A percentile compares a stretch with the other conserved stretches of the same genome.
These are phyloP conservation scores for Tulasnella sp. DNA, from an alignment of 768 basidiomycete species.

Conservation along the genomic window DNA sequence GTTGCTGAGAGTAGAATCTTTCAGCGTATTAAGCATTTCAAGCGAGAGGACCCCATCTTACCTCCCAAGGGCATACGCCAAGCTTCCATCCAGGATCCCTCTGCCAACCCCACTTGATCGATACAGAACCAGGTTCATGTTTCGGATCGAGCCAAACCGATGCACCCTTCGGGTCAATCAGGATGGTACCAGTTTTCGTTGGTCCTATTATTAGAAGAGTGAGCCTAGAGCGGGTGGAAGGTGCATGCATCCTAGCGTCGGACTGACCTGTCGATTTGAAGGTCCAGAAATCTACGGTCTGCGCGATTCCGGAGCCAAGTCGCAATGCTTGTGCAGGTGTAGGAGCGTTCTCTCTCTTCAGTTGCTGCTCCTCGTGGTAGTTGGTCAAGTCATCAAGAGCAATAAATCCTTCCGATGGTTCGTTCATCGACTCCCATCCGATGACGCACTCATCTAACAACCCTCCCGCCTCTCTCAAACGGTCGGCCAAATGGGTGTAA, in stretches of 20 bases:
- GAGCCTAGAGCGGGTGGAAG: not conserved
- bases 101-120: slow-evolving; percentile 78
- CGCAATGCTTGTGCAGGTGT: slow-evolving; percentile 79
- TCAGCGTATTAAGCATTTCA: not conserved
- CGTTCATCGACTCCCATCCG: slow-evolving; percentile 97
- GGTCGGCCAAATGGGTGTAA: slow-evolving; percentile 32
- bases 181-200: slow-evolving; percentile 63
- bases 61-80: slow-evolving; percentile 81
- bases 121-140: slow-evolving; percentile 49
- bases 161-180: slow-evolving; percentile 77
- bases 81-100: slow-evolving; percentile 67
- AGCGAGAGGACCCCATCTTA: slow-evolving; percentile 31
- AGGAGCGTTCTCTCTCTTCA: slow-evolving; percentile 84
- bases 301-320: slow-evolving; percentile 81
- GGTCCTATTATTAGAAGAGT: slow-evolving; percentile 57
- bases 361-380: slow-evolving; percentile 62
- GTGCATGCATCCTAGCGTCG: not conserved
- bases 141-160: slow-evolving; percentile 69
- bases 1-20: slow-evolving; percentile 36
- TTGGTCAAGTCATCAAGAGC: slow-evolving; percentile 62
- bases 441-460: slow-evolving; percentile 73
- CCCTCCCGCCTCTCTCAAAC: slow-evolving; percentile 31
- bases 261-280: slow-evolving; percentile 51
- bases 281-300: slow-evolving; percentile 76
- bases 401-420: slow-evolving; percentile 83